These are phyloP conservation scores for Backusella parvicylindrica DNA, from an alignment of 192 early-diverging fungal species.

Conservation along the genomic window DNA sequence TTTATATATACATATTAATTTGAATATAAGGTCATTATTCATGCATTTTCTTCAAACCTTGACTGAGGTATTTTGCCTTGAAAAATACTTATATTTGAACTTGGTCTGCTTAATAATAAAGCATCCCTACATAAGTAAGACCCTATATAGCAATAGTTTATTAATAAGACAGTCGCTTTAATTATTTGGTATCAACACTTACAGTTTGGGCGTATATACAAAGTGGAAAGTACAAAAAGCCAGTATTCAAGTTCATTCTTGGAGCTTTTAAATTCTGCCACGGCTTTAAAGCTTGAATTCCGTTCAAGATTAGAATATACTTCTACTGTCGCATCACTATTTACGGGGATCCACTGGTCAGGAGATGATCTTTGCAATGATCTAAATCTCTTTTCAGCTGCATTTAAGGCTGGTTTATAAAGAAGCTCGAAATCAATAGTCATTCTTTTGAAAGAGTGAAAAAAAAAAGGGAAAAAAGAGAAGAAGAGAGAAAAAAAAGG, in stretches of 20 bases:
- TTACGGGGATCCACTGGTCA: not conserved
- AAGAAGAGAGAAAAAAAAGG: not conserved
- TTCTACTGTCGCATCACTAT: not conserved
- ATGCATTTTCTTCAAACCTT: not conserved
- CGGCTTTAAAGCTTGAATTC: not conserved
- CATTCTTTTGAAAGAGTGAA: not conserved
- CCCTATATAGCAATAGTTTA: not conserved
- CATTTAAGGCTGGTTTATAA: not conserved
- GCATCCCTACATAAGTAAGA: not conserved
- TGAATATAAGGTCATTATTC: not conserved
- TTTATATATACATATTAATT: slow-evolving; percentile 1
- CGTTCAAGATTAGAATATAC: not conserved
- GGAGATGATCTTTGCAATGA: not conserved
- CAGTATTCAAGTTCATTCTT: not conserved
- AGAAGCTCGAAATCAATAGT: not conserved
- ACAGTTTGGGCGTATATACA: not conserved
- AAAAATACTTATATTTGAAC: not conserved
- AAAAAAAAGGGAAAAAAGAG: not conserved
- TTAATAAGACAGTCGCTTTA: not conserved
- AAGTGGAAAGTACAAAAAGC: not conserved
- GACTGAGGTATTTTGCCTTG: not conserved
- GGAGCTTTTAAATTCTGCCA: not conserved
- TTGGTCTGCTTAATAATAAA: not conserved
- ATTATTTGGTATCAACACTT: not conserved
- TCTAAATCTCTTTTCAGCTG: not conserved